A percentile compares a stretch with the other conserved stretches of the same genome.
These are phyloP conservation scores for Dinochytrium kinnereticum DNA, from an alignment of 371 early-diverging fungal species.

Conservation along the genomic window DNA sequence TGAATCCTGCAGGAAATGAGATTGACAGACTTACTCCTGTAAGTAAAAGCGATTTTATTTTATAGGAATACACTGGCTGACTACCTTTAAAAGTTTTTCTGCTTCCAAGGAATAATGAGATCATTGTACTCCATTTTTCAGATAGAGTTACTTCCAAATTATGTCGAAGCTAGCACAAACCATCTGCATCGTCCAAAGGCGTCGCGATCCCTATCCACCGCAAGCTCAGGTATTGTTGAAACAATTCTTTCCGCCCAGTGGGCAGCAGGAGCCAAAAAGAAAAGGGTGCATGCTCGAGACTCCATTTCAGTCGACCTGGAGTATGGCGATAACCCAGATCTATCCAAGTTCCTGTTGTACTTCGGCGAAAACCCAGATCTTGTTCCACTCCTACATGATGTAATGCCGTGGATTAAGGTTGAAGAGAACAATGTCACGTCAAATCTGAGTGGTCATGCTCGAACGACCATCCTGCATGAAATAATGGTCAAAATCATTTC, in stretches of 20 bases:
- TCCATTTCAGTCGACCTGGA: constrained; percentile 3
- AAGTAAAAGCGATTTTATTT: not conserved
- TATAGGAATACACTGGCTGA: not conserved
- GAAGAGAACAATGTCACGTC: not conserved
- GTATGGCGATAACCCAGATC: not conserved
- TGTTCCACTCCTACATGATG: not conserved
- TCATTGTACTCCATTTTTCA: not conserved
- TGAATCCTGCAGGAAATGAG: not conserved
- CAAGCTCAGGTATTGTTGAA: constrained; percentile 1
- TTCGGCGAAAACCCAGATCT: not conserved
- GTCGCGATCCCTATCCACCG: not conserved
- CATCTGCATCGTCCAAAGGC: not conserved
- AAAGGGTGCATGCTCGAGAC: not conserved
- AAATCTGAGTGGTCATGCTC: not conserved
- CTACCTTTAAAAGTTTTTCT: not conserved
- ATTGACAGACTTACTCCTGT: not conserved
- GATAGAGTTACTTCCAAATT: not conserved
- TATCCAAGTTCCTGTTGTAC: not conserved
- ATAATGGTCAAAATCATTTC: not conserved
- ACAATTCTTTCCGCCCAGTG: not conserved
- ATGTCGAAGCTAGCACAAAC: not conserved
- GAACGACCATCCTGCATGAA: not conserved
- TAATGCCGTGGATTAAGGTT: not conserved
- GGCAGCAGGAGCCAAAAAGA: not conserved
- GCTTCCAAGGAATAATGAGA: not conserved